Evolutionary conservation across 1,284 basidiomycete species (phyloP), one percentile per base, ranked within the genome.

Genomic region (Apiotrichum gamsii): DNA sequence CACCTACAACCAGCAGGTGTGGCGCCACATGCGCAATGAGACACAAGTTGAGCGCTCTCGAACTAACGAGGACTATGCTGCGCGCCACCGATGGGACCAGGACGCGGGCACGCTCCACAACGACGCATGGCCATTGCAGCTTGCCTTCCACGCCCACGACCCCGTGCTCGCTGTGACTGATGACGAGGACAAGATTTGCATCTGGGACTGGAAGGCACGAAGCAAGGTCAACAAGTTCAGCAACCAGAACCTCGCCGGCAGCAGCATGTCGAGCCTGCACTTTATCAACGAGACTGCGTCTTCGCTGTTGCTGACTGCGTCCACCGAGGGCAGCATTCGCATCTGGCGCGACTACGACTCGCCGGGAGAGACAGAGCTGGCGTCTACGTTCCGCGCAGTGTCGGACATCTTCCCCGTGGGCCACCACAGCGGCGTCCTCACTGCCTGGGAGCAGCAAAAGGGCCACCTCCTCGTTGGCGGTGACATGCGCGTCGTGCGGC

Each of bases 241-340:
- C 62, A 97, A 97, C 59, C 90, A 89, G 36, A 93, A 94, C 67
- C 80, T 85, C 1, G 75, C 75, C 44, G 85, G 85, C 32, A 87
- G 84, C 9, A 83, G 81, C 51, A 89, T 97, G 54, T 95, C 94
- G 0, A 84, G 87, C 2, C 74, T 96, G n/a, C 80, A 89, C 46
- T 85, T 97, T 64, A 89, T 98, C 71, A 97, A 98, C 67, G 90
- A 98, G 72, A 91, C 95, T 52, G 86, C 90, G 11, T 87, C 90
- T 18, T 90, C 90, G 1, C 82, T 97, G 50, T 83, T 98, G 52
- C 74, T 98, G 46, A 85, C 88, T 33, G 90, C 84, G 8, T 85
- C 91, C 45, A 83, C 89, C 37, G 93, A 97, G 64, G 94, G 93
- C 19, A 81, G 90, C 54, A 82, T 97, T 51, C 85, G 91, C 32